Evolutionary conservation across 2,329 filamentous ascomycete species (phyloP).

Genomic region (Macrophomina pseudophaseolina): DNA sequence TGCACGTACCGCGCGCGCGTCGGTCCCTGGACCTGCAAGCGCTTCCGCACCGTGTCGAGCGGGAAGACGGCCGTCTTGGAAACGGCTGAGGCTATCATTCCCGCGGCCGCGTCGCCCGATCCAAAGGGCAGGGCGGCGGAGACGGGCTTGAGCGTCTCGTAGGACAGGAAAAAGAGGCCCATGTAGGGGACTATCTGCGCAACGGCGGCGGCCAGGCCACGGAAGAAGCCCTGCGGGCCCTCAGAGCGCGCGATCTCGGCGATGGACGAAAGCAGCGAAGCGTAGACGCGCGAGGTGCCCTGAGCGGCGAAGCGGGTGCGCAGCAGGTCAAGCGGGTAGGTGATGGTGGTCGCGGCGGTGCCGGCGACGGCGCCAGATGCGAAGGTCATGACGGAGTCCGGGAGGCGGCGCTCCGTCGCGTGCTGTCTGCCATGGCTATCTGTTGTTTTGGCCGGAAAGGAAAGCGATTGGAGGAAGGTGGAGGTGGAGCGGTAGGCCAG

Average conservation of each 20-base stretch:
- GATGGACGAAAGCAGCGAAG: slow-evolving; percentile 70
- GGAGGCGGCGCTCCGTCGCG: slow-evolving; percentile 49
- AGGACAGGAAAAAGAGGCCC: slow-evolving; percentile 92
- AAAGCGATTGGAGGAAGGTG: slow-evolving; percentile 64
- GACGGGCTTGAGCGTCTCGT: slow-evolving; percentile 70
- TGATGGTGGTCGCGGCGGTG: slow-evolving; percentile 77
- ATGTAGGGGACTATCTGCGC: slow-evolving; percentile 94
- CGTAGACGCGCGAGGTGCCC: slow-evolving; percentile 79
- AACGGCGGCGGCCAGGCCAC: slow-evolving; percentile 79
- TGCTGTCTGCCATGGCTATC: neutral
- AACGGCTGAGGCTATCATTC: slow-evolving; percentile 76
- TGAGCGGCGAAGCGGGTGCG: slow-evolving; percentile 97
- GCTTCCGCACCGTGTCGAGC: slow-evolving; percentile 88
- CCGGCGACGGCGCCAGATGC: slow-evolving; percentile 82
- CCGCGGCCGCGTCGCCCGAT: slow-evolving; percentile 81
- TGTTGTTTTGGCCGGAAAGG: slow-evolving; percentile 38
- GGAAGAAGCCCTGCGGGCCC: slow-evolving; percentile 81
- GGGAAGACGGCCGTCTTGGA: slow-evolving; percentile 93
- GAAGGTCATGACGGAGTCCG: slow-evolving; percentile 76
- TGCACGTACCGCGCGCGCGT: slow-evolving; percentile 80
- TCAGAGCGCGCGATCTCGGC: slow-evolving; percentile 76
- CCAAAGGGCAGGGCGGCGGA: slow-evolving; percentile 68
- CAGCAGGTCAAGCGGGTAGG: slow-evolving; percentile 92
- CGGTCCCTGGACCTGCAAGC: slow-evolving; percentile 93
- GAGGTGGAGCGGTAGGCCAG: slow-evolving; percentile 80